Base-by-base conservation (phyloP, 345 rosid genomes). In the Rhizophora apiculata region DNA sequence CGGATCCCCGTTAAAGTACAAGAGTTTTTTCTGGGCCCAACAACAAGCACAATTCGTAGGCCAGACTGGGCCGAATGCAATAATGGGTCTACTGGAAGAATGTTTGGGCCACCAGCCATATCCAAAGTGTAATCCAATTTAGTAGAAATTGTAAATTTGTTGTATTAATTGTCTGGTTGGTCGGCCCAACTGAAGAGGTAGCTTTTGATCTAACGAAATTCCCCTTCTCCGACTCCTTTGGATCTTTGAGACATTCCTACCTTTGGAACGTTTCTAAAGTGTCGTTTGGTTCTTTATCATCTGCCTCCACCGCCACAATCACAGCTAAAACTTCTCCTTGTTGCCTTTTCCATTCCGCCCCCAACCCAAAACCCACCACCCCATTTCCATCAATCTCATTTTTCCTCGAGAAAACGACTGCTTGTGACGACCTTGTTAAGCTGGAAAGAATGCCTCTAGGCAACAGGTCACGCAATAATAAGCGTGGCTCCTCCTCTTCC, bases 401-500 rank as follows among this genome's bases (percentile, higher is more conserved):
- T 53, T 60, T 36, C 64, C 59, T 49, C 13, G 6, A 20, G 52
- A 32, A 20, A 29, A 13, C 43, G 64, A 32, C 26, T 21, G 21
- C 37, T 43, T 8, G 7, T 5, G 11, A n/a, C 5, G 11, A n/a
- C 5, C 22, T 31, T 1, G 29, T 8, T 10, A 27, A 48, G 61
- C 26, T n/a, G 65, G n/a, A 19, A 34, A 64, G 46, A 46, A 91
- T 89, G 97, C 79, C 88, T 34, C 65, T 72, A 15, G 49, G 18
- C 5, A 86, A 89, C 20, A 84, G 85, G 62, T 83, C 89, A 6
- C 92, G 97, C 29, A 68, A 65, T 54, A 77, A 54, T 66, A 88
- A 87, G 82, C 84, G 89, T 6, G 48, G 34, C 81, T 72, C 80
- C 16, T 63, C 76, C 32, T 46, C 82, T 31, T 85, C 96, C 0